Conservation (phyloP, 177 flowering plant genomes). For the Vitis hybrid region DNA sequence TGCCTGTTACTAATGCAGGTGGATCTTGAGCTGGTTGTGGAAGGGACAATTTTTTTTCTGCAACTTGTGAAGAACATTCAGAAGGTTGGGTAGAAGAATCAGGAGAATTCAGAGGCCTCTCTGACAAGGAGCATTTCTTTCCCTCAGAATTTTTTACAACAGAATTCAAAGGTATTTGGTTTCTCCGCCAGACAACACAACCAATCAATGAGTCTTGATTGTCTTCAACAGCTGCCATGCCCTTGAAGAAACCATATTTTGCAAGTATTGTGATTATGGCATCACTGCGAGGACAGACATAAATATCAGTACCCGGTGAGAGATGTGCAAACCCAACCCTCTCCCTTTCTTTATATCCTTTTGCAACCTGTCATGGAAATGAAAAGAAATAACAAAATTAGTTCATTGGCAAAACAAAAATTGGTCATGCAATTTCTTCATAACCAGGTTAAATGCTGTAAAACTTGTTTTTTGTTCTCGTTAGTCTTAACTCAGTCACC, state of each 20-base stretch:
- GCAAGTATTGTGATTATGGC: conserved; percentile 55
- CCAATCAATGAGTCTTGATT: conserved; percentile 47
- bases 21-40: conserved; percentile 13
- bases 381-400: not conserved
- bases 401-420: not conserved
- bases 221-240: conserved; percentile 49
- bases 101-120: conserved; percentile 17
- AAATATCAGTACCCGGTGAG: conserved; percentile 44
- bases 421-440: not conserved
- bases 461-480: not conserved
- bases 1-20: not conserved
- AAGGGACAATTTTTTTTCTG: conserved; percentile 7
- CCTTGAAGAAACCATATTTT: conserved; percentile 66
- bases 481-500: conserved; percentile 26
- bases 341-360: conserved; percentile 35
- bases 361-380: conserved; percentile 40
- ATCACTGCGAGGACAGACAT: conserved; percentile 58
- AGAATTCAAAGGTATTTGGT: conserved; percentile 21
- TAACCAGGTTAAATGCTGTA: not conserved
- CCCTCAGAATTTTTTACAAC: conserved; percentile 22
- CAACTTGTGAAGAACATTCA: not conserved
- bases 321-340: conserved; percentile 52
- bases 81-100: conserved; percentile 3
- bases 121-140: conserved; percentile 10
- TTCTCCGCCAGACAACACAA: conserved; percentile 67